Evolutionary conservation across 2,329 filamentous ascomycete genomes (phyloP).

Genomic region (Beauveria asiatica): DNA sequence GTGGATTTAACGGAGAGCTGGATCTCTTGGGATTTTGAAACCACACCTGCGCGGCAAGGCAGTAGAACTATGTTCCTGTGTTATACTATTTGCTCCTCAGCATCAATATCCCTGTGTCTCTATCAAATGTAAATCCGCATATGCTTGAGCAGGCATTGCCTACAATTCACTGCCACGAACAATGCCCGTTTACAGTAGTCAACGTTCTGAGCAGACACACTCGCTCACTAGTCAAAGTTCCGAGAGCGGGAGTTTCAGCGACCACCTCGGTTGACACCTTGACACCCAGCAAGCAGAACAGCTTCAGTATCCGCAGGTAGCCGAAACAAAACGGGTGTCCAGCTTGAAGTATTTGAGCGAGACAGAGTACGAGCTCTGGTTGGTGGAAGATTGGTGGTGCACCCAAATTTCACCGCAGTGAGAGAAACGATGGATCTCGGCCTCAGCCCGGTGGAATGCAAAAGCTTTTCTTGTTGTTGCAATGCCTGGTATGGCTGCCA

Average conservation of each 20-base stretch:
- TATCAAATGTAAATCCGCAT: not conserved
- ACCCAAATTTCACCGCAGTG: not conserved
- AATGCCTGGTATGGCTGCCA: not conserved
- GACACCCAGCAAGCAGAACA: not conserved
- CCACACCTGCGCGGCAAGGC: not conserved
- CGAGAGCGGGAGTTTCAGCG: not conserved
- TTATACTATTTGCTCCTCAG: not conserved
- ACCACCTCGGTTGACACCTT: not conserved
- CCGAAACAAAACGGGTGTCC: not conserved
- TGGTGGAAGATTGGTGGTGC: not conserved
- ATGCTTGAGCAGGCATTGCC: not conserved
- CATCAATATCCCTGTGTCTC: not conserved
- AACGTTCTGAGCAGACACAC: not conserved
- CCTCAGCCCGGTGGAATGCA: not conserved
- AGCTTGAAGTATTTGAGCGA: not conserved
- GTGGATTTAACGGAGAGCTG: slow-evolving; percentile 57
- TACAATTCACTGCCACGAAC: not conserved
- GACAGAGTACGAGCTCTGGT: not conserved
- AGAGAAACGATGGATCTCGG: not conserved
- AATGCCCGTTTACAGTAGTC: no score
- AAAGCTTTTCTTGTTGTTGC: not conserved
- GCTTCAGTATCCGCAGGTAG: not conserved
- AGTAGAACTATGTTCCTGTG: not conserved
- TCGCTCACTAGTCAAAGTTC: not conserved
- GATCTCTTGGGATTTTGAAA: slow-evolving; percentile 25